Evolutionary conservation across 352 stramenopile species (phyloP).

Genomic region (Albugo candida): DNA sequence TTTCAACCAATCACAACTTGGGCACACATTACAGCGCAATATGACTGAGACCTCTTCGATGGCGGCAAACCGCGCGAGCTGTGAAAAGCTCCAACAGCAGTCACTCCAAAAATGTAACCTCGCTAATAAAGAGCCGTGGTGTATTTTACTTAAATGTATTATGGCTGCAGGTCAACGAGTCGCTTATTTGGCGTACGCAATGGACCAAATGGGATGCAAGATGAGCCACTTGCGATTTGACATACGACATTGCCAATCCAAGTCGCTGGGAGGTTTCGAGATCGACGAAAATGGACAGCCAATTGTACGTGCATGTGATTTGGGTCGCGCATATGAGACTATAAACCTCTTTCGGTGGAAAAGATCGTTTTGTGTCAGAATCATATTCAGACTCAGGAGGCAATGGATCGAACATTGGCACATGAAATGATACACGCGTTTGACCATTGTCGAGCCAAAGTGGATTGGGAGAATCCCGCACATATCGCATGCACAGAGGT

Average conservation of each 20-base stretch:
- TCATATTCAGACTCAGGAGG: conserved; percentile 79
- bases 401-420: conserved; percentile 82
- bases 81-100: conserved; percentile 36
- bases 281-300: conserved; percentile 54
- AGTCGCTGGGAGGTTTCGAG: conserved; percentile 76
- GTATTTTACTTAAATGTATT: neutral
- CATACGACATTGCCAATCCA: conserved; percentile 59
- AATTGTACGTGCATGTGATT: conserved; percentile 17
- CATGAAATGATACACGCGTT: conserved; percentile 89
- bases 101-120: conserved; percentile 44
- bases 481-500: conserved; percentile 86
- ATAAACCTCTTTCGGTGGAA: neutral
- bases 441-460: conserved; percentile 84
- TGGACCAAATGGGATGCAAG: conserved; percentile 76
- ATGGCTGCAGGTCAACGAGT: conserved; percentile 42
- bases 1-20: neutral
- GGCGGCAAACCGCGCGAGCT: conserved; percentile 12
- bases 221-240: conserved; percentile 54
- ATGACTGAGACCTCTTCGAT: conserved; percentile 1
- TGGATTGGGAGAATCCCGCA: conserved; percentile 85
- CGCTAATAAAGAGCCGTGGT: neutral
- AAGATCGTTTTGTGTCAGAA: conserved; percentile 79
- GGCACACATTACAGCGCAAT: too few relatives aligned
- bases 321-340: too few relatives aligned
- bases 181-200: conserved; percentile 59